Conservation (phyloP, 257 asterid species). For the Voacanga thouarsii region DNA sequence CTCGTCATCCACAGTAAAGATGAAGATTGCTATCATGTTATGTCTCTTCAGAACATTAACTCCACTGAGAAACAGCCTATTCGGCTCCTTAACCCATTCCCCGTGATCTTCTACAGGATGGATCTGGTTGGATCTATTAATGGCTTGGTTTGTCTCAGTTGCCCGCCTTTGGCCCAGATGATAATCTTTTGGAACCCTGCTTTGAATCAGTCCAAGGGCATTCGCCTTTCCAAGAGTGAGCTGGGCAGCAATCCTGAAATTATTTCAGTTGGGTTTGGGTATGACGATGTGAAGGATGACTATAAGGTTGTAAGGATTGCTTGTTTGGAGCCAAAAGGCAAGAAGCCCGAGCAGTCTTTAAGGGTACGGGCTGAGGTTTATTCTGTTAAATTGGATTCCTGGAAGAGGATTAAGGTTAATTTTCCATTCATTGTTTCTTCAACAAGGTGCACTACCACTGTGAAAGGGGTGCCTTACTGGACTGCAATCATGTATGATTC, state of each 20-base stretch:
- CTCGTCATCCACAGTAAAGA: slow-evolving; percentile 10
- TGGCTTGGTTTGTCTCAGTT: slow-evolving; percentile 3
- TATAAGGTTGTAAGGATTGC: background rate
- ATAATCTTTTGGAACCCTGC: background rate
- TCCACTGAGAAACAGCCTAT: background rate
- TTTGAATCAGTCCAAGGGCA: background rate
- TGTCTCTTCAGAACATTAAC: background rate
- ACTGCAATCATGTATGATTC: background rate
- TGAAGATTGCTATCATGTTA: background rate
- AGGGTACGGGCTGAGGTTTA: background rate
- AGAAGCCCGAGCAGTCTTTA: no score
- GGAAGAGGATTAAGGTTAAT: background rate
- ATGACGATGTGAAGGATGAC: background rate
- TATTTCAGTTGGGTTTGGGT: slow-evolving; percentile 1
- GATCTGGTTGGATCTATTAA: background rate
- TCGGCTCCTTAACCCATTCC: slow-evolving; percentile 5
- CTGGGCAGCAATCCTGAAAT: no score
- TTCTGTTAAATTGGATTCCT: background rate
- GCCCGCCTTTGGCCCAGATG: background rate
- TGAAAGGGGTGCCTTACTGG: slow-evolving; percentile 5
- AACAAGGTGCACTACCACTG: background rate
- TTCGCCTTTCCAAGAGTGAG: background rate
- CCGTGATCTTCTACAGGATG: background rate
- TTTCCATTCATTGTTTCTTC: background rate
- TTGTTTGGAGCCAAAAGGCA: no score